These are phyloP conservation scores for Vaccinium macrocarpon DNA, from an alignment of 148 eudicot species.

Conservation along the genomic window DNA sequence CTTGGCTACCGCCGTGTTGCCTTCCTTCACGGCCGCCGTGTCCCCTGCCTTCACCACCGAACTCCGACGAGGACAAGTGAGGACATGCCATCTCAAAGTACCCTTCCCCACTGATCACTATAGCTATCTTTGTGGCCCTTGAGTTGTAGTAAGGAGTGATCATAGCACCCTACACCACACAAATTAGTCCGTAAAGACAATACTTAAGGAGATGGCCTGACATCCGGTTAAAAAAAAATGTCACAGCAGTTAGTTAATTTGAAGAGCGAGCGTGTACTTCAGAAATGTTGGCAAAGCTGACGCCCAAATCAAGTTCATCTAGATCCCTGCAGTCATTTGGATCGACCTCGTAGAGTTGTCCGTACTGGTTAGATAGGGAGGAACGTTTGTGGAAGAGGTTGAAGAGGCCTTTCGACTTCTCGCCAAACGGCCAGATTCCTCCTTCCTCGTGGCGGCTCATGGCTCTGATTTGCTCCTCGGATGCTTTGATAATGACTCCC, in stretches of 20 bases:
- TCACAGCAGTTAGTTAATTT: background rate
- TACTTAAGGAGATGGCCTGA: too few species aligned
- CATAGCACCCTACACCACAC: slow-evolving; percentile 50
- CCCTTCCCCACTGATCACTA: slow-evolving; percentile 58
- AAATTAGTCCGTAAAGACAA: background rate
- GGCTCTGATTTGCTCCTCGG: slow-evolving; percentile 64
- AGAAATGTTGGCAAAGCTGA: slow-evolving; percentile 65
- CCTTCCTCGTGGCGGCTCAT: slow-evolving; percentile 47
- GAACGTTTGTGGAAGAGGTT: slow-evolving; percentile 50
- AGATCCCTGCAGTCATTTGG: slow-evolving; percentile 39
- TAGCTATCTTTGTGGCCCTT: slow-evolving; percentile 54
- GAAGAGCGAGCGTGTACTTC: slow-evolving; percentile 27
- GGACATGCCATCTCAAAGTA: slow-evolving; percentile 84
- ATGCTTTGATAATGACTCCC: slow-evolving; percentile 52
- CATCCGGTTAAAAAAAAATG: too few species aligned
- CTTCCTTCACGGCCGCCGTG: background rate
- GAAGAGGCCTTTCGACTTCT: slow-evolving; percentile 35
- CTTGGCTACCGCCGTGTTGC: slow-evolving; percentile 15
- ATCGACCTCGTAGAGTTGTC: slow-evolving; percentile 45
- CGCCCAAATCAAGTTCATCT: slow-evolving; percentile 38
- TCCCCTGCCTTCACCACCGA: background rate
- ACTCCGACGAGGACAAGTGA: slow-evolving; percentile 35
- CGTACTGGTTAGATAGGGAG: slow-evolving; percentile 47
- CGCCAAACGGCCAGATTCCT: slow-evolving; percentile 58
- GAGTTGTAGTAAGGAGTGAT: slow-evolving; percentile 56